Evolutionary conservation across 441 rosid genomes (phyloP).

Genomic region (Heliophila coronopifolia): DNA sequence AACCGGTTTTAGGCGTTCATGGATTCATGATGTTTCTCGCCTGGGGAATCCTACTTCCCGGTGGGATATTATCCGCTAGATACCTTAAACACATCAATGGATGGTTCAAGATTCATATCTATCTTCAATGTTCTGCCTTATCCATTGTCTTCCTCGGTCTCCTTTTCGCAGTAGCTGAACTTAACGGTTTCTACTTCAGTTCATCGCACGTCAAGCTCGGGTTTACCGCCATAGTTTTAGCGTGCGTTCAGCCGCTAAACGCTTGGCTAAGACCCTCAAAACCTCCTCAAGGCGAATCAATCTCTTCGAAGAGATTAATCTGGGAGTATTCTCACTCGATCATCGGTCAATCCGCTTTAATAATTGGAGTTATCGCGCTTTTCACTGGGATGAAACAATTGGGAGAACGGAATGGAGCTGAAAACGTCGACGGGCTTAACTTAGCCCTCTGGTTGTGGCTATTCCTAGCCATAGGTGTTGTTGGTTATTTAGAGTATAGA

Average conservation of each 20-base stretch:
- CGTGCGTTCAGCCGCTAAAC: constrained; percentile 71
- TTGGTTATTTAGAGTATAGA: constrained; percentile 63
- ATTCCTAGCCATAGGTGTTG: constrained; percentile 37
- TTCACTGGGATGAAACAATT: constrained; percentile 84
- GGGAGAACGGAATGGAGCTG: constrained; percentile 74
- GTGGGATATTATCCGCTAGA: constrained; percentile 82
- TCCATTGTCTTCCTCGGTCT: constrained; percentile 77
- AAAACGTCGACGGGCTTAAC: constrained; percentile 62
- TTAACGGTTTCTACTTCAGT: constrained; percentile 58
- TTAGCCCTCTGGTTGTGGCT: constrained; percentile 73
- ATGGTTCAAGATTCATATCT: constrained; percentile 88
- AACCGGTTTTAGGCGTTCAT: constrained; percentile 87
- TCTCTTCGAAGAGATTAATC: constrained; percentile 45
- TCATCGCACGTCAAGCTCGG: constrained; percentile 85
- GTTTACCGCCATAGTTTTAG: constrained; percentile 61
- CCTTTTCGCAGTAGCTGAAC: constrained; percentile 92
- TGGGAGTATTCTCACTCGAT: constrained; percentile 82
- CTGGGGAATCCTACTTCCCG: constrained; percentile 94
- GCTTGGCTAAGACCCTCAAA: constrained; percentile 74
- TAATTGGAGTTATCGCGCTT: constrained; percentile 56
- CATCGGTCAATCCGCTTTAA: constrained; percentile 61
- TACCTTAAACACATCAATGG: constrained; percentile 86
- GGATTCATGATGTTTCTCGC: constrained; percentile 99
- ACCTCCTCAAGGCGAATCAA: constrained; percentile 49
- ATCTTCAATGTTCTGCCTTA: constrained; percentile 83